Percentiles rank a stretch among this genome's conserved stretches.
phyloP scores from a whole-genome alignment of 2,329 filamentous ascomycete genomes.

The Pseudocercospora eumusae region DNA sequence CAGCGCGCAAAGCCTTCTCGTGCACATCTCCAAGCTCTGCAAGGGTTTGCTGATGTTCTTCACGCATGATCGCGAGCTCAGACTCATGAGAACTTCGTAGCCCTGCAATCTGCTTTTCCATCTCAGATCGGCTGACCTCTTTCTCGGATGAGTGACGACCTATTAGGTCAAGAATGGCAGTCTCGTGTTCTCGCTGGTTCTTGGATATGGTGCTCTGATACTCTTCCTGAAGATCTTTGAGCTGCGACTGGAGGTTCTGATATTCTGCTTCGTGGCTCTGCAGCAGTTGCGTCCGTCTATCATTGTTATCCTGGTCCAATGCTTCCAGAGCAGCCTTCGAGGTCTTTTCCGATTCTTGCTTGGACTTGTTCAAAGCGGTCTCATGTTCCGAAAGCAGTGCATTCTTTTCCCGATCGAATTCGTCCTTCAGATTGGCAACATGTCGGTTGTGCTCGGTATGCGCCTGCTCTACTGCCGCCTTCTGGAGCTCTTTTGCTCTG shows the following conservation, averaged over 20 bases:
- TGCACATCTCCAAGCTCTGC: slow-evolving; percentile 10
- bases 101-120: not conserved
- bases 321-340: slow-evolving; percentile 9
- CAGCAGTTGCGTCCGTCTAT: not conserved
- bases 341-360: not conserved
- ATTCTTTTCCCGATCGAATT: slow-evolving; percentile 11
- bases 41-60: slow-evolving; percentile 8
- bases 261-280: slow-evolving; percentile 10
- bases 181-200: slow-evolving; percentile 15
- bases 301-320: slow-evolving; percentile 3
- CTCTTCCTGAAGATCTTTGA: slow-evolving; percentile 13
- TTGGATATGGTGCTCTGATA: slow-evolving; percentile 5
- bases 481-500: slow-evolving; percentile 16
- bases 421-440: slow-evolving; percentile 6
- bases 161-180: not conserved
- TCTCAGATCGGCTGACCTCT: not conserved
- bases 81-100: slow-evolving; percentile 10
- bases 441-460: slow-evolving; percentile 1
- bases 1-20: slow-evolving; percentile 13
- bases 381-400: slow-evolving; percentile 2
- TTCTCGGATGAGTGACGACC: not conserved
- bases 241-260: slow-evolving; percentile 5
- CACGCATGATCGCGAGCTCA: slow-evolving; percentile 3
- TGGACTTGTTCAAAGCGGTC: not conserved
- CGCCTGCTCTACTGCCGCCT: slow-evolving; percentile 11